Base-by-base conservation (phyloP, 192 early-diverging fungal genomes). In the Tieghemiomyces parasiticus region DNA sequence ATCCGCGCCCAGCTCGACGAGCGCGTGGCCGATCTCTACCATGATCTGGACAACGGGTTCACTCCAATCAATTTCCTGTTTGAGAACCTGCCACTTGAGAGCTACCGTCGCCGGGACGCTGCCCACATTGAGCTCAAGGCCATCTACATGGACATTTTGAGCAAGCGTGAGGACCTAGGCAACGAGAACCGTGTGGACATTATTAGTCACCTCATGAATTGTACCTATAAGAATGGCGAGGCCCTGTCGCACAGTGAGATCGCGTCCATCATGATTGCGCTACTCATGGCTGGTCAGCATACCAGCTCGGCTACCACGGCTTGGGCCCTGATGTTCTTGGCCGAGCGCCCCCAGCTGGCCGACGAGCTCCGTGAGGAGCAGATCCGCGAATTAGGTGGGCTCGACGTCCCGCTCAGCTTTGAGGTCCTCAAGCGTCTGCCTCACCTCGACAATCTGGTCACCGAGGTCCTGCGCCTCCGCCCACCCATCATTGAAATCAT, bases 261-360 rank as follows among this genome's bases (percentile, higher is more conserved):
- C 59, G 87, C 91, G 26, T 88, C 92, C 79, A 85, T 98, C 81
- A 87, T 95, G 86, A 98, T 98, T 78, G 95, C 95, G 24, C 66
- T 90, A 47, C 76, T 98, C 49, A 90, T 98, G 83, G 95, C 88
- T 34, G 95, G 95, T n/a, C 93, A 96, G 70, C 95, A 98, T 72
- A 96, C 95, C 4, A 81, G 78, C 22, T 87, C 92, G 20, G 91
- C 95, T 44, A 95, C 95, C 24, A 77, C 83, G 12, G 84, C 90
- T 35, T 98, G 95, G 95, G 80, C 92, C 10, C 65, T 95, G 16
- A 78, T 94, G 59, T 82, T 90, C 71, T 68, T 98, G 56, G 92
- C 95, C 30, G 69, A 75, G 24, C 74, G 80, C 54, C 88, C 90
- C 26, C 73, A 88, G 2, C 60, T 92, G 31, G 61, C 84, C 62